Evolutionary conservation across 768 basidiomycete genomes (phyloP).

Genomic region (Basidioascus undulatus): DNA sequence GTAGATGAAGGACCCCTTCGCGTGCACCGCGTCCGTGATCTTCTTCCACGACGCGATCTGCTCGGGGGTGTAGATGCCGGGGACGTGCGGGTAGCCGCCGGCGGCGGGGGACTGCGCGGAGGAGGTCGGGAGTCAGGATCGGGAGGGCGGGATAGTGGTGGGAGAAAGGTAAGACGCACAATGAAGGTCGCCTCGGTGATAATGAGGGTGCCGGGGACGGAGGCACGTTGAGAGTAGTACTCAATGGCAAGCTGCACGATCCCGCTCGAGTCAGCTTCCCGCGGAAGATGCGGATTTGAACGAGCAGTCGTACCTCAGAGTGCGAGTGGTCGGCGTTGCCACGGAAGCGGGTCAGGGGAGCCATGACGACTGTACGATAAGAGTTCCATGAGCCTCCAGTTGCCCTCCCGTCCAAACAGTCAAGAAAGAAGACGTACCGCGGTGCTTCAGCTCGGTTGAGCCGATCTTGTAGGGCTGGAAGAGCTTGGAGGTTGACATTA

Average conservation of each 20-base stretch:
- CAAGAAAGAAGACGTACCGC: too few species aligned
- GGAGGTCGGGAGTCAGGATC: too few species aligned
- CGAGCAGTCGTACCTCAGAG: background rate
- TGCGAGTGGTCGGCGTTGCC: slow-evolving; percentile 3
- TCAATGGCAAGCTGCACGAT: background rate
- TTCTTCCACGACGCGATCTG: slow-evolving; percentile 35
- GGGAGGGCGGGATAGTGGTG: too few species aligned
- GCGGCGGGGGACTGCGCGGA: too few species aligned
- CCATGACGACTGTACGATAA: slow-evolving; percentile 10
- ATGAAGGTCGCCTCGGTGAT: slow-evolving; percentile 37
- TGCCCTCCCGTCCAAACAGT: too few species aligned
- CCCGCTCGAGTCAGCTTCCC: too few species aligned
- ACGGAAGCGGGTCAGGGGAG: slow-evolving; percentile 13
- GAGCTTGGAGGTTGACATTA: too few species aligned
- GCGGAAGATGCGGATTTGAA: background rate
- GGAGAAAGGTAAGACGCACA: too few species aligned
- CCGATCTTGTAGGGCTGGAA: too few species aligned
- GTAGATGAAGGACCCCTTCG: slow-evolving; percentile 28
- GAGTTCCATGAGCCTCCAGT: too few species aligned
- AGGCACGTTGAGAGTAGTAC: slow-evolving; percentile 14
- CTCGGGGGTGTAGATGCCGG: slow-evolving; percentile 39
- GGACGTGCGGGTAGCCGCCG: slow-evolving; percentile 27
- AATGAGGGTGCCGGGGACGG: slow-evolving; percentile 27
- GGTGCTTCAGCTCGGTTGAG: too few species aligned
- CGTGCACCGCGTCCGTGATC: slow-evolving; percentile 36